These are phyloP conservation scores for Pholiota molesta DNA, from an alignment of 768 basidiomycete genomes.

Conservation along the genomic window DNA sequence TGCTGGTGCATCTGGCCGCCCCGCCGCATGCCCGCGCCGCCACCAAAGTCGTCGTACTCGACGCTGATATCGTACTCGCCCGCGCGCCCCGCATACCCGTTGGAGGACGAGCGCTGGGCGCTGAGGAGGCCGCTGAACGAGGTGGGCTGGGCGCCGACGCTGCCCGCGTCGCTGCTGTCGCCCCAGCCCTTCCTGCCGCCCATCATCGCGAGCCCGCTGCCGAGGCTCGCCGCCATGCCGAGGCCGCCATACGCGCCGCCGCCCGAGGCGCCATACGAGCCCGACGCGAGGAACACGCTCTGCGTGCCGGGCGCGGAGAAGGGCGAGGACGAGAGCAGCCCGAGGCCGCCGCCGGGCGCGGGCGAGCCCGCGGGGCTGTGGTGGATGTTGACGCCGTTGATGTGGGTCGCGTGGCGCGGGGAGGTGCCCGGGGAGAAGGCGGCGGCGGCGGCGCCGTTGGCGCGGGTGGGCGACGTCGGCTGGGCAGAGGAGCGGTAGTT, in stretches of 20 bases:
- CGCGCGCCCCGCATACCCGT: constrained; percentile 16
- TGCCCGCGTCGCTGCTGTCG: constrained; percentile 19
- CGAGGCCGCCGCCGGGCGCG: constrained; percentile 21
- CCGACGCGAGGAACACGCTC: constrained; percentile 50
- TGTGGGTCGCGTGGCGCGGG: constrained; percentile 40
- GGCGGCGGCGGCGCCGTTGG: constrained; percentile 29
- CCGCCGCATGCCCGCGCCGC: no score
- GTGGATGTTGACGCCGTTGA: constrained; percentile 36
- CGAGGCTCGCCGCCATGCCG: constrained; percentile 68
- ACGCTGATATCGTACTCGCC: constrained; percentile 39
- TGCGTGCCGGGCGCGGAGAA: constrained; percentile 77
- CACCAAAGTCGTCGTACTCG: constrained; percentile 46
- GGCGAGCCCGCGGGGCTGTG: not conserved
- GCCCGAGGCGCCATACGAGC: constrained; percentile 11
- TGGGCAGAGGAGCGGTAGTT: constrained; percentile 33
- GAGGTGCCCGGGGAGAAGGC: constrained; percentile 62
- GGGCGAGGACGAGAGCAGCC: constrained; percentile 60
- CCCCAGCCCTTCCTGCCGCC: constrained; percentile 45
- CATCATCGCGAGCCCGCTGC: constrained; percentile 52
- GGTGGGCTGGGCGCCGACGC: constrained; percentile 12
- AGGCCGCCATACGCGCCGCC: not conserved
- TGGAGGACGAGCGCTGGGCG: constrained; percentile 25
- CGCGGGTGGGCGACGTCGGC: constrained; percentile 35
- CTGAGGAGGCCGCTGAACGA: constrained; percentile 26
- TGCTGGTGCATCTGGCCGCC: no score